Percentiles rank a stretch among this genome's conserved stretches.
Conservation (phyloP, 805 yeast genomes). For the Candida ponderosae region DNA sequence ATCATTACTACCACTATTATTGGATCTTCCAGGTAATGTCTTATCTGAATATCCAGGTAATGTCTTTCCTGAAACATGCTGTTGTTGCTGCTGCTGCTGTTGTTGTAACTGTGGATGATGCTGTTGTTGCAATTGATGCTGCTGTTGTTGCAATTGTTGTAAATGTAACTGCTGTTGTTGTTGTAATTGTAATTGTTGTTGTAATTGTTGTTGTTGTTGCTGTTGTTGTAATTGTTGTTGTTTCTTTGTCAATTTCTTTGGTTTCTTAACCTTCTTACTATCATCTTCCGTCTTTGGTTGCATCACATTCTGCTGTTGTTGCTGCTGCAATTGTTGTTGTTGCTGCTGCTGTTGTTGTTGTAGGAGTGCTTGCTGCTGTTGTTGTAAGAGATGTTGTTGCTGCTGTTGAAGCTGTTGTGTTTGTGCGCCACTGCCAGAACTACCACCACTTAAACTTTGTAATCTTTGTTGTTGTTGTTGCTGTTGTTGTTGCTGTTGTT, state of each 20-base stretch:
- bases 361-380: slow-evolving; percentile 13
- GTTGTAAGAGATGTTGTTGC: slow-evolving; percentile 14
- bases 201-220: slow-evolving; percentile 2
- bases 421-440: slow-evolving; percentile 23
- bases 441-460: slow-evolving; percentile 1
- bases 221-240: no score
- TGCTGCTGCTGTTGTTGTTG: slow-evolving; percentile 21
- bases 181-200: no score
- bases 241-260: slow-evolving; percentile 12
- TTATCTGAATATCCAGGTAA: slow-evolving; percentile 15
- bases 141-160: slow-evolving; percentile 4
- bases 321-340: slow-evolving; percentile 5
- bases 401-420: slow-evolving; percentile 16
- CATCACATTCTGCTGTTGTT: neutral
- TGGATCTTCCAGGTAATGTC: slow-evolving; percentile 16
- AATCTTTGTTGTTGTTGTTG: slow-evolving; percentile 14
- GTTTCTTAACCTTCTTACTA: slow-evolving; percentile 11
- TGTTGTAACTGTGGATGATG: slow-evolving; percentile 1
- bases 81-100: slow-evolving; percentile 1
- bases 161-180: slow-evolving; percentile 2
- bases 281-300: slow-evolving; percentile 11
- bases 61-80: slow-evolving; percentile 1
- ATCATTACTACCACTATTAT: neutral
- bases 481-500: slow-evolving; percentile 21
- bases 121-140: neutral